Evolutionary conservation across 306 rosid genomes (phyloP), one percentile per base, ranked within the genome.

Genomic region (Quercus robur): DNA sequence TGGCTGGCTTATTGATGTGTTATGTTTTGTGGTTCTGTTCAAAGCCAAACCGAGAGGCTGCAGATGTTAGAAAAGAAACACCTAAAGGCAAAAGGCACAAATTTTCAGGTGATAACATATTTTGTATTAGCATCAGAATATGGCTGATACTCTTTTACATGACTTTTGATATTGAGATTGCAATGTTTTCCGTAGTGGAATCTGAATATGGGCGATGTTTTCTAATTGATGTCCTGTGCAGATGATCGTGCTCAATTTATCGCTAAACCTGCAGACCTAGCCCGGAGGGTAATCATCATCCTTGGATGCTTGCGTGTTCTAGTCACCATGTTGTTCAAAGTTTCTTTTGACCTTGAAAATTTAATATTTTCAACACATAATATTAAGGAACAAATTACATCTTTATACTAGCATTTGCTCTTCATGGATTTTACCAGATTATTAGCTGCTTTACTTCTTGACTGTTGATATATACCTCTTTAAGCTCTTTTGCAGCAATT

Each of bases 231-330:
- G 41, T 81, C 54, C 56, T 57, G n/a, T 84, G 87, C 85, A 93
- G 95, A 76, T 77, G 75, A 78, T 79, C 83, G 8, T 5, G 78
- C 67, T 81, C 73, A 71, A 63, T 77, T 77, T 85, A 61, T 80
- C 63, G 91, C 80, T 76, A 80, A 80, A 79, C 84, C 87, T 58
- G 82, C 83, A 18, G 85, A 70, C 44, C 83, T 70, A 77, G 84
- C 85, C 72, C 87, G 97, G 79, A 90, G 97, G 98, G 99, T 96
- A 86, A 89, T 85, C 77, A 71, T 68, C 70, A 68, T 58, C 33
- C 80, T 71, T 38, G 28, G 75, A 80, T 71, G 70, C 57, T 74
- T 54, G 61, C 72, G 61, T 76, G 76, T 73, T 35, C 30, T 56
- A 61, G 5, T 18, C 21, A 33, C 52, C 49, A 33, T 35, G 52